A percentile compares a stretch with the other conserved stretches of the same genome.
phyloP scores from a whole-genome alignment of 179 eudicot genomes.

The Spinacia oleracea region DNA sequence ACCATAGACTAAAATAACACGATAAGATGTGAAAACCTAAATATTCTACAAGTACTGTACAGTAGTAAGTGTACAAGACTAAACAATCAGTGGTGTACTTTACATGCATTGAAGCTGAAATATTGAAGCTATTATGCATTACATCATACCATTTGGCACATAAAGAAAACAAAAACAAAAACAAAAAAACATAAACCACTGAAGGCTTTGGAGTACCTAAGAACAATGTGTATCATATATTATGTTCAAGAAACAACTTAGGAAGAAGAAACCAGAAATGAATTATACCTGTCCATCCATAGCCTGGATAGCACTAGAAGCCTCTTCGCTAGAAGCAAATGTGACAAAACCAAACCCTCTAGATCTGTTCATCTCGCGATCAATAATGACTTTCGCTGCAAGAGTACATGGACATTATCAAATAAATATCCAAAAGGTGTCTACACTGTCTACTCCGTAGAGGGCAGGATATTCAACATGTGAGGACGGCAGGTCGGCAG shows the following conservation, averaged over 20 bases:
- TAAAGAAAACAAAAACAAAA: not conserved
- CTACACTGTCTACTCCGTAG: too few species aligned
- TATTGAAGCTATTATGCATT: not conserved
- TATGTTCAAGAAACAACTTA: not conserved
- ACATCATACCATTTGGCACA: not conserved
- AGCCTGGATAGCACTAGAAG: conserved; percentile 80
- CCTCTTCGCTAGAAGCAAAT: conserved; percentile 57
- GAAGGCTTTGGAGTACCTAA: not conserved
- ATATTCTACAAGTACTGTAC: not conserved
- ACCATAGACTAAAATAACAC: not conserved
- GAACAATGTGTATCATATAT: not conserved
- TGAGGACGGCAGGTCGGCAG: not conserved
- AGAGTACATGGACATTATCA: not conserved
- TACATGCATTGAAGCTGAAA: conserved; percentile 1
- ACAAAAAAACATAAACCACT: not conserved
- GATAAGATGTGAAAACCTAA: not conserved
- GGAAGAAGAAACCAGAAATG: conserved; percentile 1
- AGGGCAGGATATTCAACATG: not conserved
- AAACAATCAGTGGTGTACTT: not conserved
- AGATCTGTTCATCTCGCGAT: conserved; percentile 80
- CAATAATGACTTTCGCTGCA: conserved; percentile 81
- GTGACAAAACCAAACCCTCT: conserved; percentile 94
- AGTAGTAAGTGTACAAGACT: not conserved
- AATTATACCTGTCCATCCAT: conserved; percentile 72
- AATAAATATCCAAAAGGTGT: not conserved